These are phyloP conservation scores for Rhazya stricta DNA, from an alignment of 257 asterid genomes.

Conservation along the genomic window DNA sequence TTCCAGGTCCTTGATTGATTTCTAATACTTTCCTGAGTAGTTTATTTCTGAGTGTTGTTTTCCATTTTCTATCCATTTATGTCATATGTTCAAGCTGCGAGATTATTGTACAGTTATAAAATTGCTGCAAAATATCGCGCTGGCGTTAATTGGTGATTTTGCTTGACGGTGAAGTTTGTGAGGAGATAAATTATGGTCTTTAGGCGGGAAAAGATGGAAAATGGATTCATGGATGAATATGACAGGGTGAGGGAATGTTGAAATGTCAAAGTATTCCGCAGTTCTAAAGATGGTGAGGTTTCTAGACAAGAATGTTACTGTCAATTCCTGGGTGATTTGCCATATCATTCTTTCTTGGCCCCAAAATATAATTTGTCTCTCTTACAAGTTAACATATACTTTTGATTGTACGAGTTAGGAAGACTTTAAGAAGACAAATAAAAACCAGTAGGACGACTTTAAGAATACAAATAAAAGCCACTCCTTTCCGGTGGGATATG, in stretches of 20 bases:
- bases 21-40: neutral
- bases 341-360: neutral
- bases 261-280: neutral
- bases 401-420: neutral
- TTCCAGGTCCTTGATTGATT: slow-evolving; percentile 7
- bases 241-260: neutral
- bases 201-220: no score
- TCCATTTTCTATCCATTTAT: neutral
- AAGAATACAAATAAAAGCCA: neutral
- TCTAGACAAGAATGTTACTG: neutral
- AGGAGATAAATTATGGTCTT: neutral
- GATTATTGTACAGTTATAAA: no score
- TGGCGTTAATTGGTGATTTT: neutral
- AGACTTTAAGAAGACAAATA: neutral
- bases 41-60: neutral
- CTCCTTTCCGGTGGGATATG: neutral
- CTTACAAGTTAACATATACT: neutral
- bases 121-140: neutral
- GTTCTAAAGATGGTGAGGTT: neutral
- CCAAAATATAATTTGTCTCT: neutral
- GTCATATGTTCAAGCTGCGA: no score
- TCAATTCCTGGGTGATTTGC: neutral
- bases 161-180: neutral
- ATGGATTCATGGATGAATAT: neutral
- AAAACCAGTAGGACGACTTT: neutral